phyloP scores from a whole-genome alignment of 495 filamentous ascomycete genomes.

The Talaromyces thailandensis region DNA sequence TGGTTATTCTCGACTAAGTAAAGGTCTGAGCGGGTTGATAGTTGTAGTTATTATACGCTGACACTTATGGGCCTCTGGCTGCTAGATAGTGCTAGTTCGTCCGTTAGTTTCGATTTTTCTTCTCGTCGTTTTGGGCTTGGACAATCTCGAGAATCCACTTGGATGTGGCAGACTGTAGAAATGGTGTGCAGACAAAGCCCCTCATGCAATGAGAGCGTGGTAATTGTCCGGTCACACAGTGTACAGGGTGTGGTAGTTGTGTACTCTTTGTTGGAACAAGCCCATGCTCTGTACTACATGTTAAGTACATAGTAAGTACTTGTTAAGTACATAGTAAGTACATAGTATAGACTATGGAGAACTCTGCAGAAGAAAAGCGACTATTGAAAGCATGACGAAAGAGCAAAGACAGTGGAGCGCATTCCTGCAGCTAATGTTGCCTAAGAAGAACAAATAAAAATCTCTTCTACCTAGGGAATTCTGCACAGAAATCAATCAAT shows the following conservation, averaged over 20 bases:
- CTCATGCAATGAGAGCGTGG: not conserved
- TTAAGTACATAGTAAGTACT: not conserved
- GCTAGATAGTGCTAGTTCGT: not conserved
- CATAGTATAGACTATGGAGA: too few relatives aligned
- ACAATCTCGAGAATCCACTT: not conserved
- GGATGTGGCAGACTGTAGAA: not conserved
- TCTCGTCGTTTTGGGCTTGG: not conserved
- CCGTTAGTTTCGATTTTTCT: not conserved
- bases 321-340: too few relatives aligned
- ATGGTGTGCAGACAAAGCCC: not conserved
- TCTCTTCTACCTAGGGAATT: not conserved
- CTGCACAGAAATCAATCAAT: too few relatives aligned
- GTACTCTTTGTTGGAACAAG: not conserved
- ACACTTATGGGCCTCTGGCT: not conserved
- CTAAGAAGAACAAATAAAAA: not conserved
- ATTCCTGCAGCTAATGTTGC: not conserved
- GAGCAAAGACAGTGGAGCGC: not conserved
- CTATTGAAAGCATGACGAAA: not conserved
- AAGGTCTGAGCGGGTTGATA: not conserved
- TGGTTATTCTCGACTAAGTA: not conserved
- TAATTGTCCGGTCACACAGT: not conserved
- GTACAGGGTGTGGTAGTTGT: not conserved
- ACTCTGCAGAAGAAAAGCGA: too few relatives aligned
- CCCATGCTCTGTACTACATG: too few relatives aligned
- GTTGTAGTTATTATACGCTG: not conserved